These are phyloP conservation scores for Talaromyces sp. DNA, from an alignment of 2,329 filamentous ascomycete genomes.

Conservation along the genomic window DNA sequence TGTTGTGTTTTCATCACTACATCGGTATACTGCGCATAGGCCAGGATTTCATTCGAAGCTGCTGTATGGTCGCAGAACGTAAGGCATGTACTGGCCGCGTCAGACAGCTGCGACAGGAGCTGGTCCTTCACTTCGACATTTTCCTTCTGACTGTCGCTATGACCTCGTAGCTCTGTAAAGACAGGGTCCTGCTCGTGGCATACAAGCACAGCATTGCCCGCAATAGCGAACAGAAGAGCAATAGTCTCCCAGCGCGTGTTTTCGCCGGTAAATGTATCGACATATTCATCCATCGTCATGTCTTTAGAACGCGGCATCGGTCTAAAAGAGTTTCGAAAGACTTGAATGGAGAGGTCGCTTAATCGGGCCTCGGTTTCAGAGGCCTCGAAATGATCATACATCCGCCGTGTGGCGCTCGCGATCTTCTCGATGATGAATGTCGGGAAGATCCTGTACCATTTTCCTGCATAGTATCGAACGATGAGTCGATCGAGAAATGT, in stretches of 20 bases:
- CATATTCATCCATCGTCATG: slow-evolving; percentile 30
- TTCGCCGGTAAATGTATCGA: slow-evolving; percentile 15
- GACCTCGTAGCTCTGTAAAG: slow-evolving; percentile 13
- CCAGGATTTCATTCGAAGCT: slow-evolving; percentile 28
- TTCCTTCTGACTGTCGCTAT: slow-evolving; percentile 2
- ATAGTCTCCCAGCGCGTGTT: slow-evolving; percentile 21
- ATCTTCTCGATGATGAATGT: slow-evolving; percentile 21
- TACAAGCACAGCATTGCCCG: slow-evolving; percentile 30
- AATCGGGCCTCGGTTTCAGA: slow-evolving; percentile 22
- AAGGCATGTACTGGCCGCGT: slow-evolving; percentile 30
- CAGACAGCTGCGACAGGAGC: slow-evolving; percentile 25
- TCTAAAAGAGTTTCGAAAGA: slow-evolving; percentile 27
- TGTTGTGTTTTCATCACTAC: slow-evolving; percentile 28
- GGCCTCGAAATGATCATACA: slow-evolving; percentile 22
- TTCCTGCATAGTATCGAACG: slow-evolving; percentile 20
- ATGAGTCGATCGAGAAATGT: slow-evolving; percentile 22
- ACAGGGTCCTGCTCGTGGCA: slow-evolving; percentile 27
- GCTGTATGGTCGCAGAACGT: slow-evolving; percentile 28
- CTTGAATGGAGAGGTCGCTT: slow-evolving; percentile 21
- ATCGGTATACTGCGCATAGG: slow-evolving; percentile 30
- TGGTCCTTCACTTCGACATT: slow-evolving; percentile 21
- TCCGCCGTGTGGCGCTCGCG: slow-evolving; percentile 19
- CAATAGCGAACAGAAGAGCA: slow-evolving; percentile 32
- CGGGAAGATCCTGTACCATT: slow-evolving; percentile 21
- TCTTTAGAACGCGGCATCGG: slow-evolving; percentile 19